phyloP scores from a whole-genome alignment of 495 filamentous ascomycete species.

The Talaromyces thailandensis region DNA sequence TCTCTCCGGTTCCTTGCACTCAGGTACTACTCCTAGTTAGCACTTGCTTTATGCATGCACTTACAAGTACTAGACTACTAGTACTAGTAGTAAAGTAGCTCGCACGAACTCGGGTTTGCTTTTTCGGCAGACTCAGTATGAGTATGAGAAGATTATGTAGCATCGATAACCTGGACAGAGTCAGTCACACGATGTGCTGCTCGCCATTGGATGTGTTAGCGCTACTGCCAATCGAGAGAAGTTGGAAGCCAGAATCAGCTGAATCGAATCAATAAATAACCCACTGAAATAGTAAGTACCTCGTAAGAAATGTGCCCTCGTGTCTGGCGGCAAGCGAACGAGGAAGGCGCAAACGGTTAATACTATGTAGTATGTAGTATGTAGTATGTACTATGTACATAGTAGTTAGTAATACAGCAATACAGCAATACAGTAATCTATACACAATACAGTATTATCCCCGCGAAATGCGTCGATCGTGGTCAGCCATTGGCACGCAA shows the following conservation, averaged over 20 bases:
- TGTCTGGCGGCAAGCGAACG: not conserved
- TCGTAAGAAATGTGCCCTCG: too few relatives aligned
- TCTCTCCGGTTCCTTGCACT: not conserved
- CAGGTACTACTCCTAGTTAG: not conserved
- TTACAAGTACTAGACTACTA: too few relatives aligned
- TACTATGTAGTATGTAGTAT: not conserved
- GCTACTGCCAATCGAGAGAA: not conserved
- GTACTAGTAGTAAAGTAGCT: not conserved
- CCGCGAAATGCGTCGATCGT: conserved; percentile 1
- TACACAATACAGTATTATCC: not conserved
- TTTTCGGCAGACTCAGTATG: not conserved
- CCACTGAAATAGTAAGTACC: too few relatives aligned
- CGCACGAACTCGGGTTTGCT: not conserved
- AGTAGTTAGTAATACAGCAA: too few relatives aligned
- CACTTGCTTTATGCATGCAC: not conserved
- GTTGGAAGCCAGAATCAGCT: not conserved
- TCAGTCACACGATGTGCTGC: not conserved
- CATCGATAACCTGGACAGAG: not conserved
- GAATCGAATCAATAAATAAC: too few relatives aligned
- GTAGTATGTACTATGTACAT: too few relatives aligned
- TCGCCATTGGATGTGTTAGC: not conserved
- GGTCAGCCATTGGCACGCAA: not conserved
- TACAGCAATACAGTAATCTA: too few relatives aligned
- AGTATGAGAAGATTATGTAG: not conserved
- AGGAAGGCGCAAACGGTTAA: not conserved